A percentile compares a stretch with the other conserved stretches of the same genome.
These are phyloP conservation scores for Mucor ambiguus DNA, from an alignment of 371 early-diverging fungal species.

Conservation along the genomic window DNA sequence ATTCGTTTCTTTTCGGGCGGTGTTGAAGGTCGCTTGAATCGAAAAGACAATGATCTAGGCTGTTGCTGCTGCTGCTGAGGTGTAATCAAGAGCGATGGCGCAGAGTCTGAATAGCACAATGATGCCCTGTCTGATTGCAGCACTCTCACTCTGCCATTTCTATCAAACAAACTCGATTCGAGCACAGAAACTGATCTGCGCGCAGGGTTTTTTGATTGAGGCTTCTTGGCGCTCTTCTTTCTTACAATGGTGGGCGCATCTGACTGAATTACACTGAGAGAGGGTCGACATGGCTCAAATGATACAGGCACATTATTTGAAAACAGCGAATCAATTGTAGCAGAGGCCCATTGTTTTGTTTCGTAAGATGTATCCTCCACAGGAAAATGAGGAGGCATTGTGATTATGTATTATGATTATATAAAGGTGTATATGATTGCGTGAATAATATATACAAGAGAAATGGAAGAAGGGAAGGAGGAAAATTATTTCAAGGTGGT, in stretches of 20 bases:
- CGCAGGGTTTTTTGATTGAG: conserved; percentile 1
- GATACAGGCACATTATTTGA: conserved; percentile 22
- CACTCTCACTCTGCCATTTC: conserved; percentile 5
- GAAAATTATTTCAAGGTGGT: not conserved
- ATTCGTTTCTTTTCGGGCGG: conserved; percentile 9
- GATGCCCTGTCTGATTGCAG: not conserved
- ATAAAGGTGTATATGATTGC: not conserved
- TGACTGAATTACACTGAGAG: not conserved
- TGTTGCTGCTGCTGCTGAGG: not conserved
- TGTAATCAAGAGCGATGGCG: conserved; percentile 13
- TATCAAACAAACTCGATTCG: conserved; percentile 1
- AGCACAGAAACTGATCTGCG: conserved; percentile 18
- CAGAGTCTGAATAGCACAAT: conserved; percentile 14
- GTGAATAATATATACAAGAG: not conserved
- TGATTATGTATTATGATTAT: not conserved
- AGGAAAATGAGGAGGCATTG: conserved; percentile 21
- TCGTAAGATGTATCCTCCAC: conserved; percentile 18
- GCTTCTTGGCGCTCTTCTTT: not conserved
- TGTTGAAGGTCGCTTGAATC: conserved; percentile 14
- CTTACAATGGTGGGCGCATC: not conserved
- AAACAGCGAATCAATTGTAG: conserved; percentile 26
- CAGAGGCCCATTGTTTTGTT: conserved; percentile 26
- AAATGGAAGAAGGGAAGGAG: conserved; percentile 1
- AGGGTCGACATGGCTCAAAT: conserved; percentile 21
- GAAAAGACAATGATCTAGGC: conserved; percentile 14